phyloP scores from a whole-genome alignment of 208 protist species.

The Acanthamoeba lenticulata region DNA sequence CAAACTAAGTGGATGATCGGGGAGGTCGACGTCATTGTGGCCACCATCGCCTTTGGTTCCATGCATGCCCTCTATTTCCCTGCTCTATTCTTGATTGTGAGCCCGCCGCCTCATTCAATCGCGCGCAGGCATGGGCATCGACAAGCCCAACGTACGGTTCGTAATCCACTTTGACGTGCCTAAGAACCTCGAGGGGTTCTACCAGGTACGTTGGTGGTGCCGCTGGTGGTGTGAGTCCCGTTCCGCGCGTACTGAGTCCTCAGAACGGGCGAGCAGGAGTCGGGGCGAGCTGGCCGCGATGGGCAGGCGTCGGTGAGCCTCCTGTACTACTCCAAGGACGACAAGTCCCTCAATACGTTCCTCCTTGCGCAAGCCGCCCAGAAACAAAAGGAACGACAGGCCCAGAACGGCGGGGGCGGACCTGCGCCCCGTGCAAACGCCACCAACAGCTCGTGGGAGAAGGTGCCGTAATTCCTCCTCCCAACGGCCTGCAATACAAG shows the following conservation, averaged over 20 bases:
- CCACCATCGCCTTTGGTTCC: constrained; percentile 98
- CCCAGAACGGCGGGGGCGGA: background rate
- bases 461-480: background rate
- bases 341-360: constrained; percentile 70
- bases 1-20: constrained; percentile 88
- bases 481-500: background rate
- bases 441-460: constrained; percentile 33
- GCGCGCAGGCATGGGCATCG: constrained; percentile 85
- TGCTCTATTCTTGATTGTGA: too few relatives aligned
- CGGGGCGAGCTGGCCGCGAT: constrained; percentile 95
- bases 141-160: constrained; percentile 96
- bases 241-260: background rate
- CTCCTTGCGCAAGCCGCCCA: constrained; percentile 21
- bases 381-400: constrained; percentile 5
- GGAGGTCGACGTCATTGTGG: constrained; percentile 93
- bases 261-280: constrained; percentile 91
- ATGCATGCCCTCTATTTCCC: constrained; percentile 72
- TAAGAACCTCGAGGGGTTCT: constrained; percentile 74
- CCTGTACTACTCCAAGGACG: constrained; percentile 85
- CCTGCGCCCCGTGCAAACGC: background rate
- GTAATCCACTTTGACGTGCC: constrained; percentile 96
- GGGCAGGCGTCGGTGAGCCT: constrained; percentile 86
- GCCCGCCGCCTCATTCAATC: background rate
- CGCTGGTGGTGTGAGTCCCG: background rate
- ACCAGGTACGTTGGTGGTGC: background rate